These are phyloP conservation scores for Zygosaccharomyces pseudobailii DNA, from an alignment of 1,139 yeast species.

Conservation along the genomic window DNA sequence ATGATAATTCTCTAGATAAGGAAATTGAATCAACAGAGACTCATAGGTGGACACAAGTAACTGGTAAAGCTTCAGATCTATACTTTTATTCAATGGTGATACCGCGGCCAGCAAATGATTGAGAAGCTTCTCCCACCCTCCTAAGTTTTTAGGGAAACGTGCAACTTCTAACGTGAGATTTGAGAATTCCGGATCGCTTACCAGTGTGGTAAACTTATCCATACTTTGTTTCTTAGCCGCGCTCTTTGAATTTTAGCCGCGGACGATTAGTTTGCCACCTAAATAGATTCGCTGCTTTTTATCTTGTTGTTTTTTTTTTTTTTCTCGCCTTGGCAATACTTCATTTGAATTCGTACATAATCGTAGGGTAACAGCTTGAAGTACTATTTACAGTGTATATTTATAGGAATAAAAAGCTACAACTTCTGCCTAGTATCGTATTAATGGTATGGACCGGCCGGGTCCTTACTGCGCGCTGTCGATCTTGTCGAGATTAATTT, in stretches of 20 bases:
- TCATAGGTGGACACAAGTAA: slow-evolving; percentile 45
- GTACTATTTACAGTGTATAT: not conserved
- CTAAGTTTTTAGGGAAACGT: slow-evolving; percentile 24
- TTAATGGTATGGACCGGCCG: not conserved
- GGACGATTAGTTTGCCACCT: not conserved
- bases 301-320: not conserved
- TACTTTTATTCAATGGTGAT: slow-evolving; percentile 27
- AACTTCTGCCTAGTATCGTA: not conserved
- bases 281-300: not conserved
- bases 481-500: slow-evolving; percentile 66
- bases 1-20: slow-evolving; percentile 76
- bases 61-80: slow-evolving; percentile 17
- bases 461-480: slow-evolving; percentile 17
- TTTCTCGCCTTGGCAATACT: not conserved
- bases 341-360: not conserved
- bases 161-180: slow-evolving; percentile 23
- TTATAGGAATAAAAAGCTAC: slow-evolving; percentile 3
- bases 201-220: slow-evolving; percentile 19
- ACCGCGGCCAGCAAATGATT: slow-evolving; percentile 24
- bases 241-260: not conserved
- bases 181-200: slow-evolving; percentile 25
- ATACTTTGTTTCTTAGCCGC: slow-evolving; percentile 6
- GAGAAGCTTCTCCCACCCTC: slow-evolving; percentile 32
- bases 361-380: not conserved
- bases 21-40: slow-evolving; percentile 57